Conservation (phyloP, 148 eudicot species). For the Pouteria glomerata region DNA sequence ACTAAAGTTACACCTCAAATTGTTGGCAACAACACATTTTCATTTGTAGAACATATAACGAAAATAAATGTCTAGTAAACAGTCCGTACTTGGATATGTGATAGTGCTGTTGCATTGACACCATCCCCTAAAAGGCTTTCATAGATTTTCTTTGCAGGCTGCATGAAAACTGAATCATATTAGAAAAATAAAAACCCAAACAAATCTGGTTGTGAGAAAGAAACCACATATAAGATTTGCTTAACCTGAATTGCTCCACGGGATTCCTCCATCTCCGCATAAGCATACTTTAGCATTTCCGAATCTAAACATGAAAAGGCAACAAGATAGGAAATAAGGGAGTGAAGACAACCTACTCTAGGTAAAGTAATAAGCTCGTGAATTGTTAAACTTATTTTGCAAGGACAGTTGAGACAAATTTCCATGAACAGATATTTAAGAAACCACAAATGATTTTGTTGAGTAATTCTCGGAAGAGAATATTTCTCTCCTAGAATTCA, state of each 20-base stretch:
- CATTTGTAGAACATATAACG: neutral
- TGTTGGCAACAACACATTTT: neutral
- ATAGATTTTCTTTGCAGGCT: conserved; percentile 88
- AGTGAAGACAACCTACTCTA: neutral
- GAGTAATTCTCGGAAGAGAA: too few relatives aligned
- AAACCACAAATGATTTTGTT: neutral
- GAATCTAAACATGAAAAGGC: conserved; percentile 45
- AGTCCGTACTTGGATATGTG: conserved; percentile 81
- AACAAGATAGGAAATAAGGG: conserved; percentile 2
- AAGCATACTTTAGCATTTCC: conserved; percentile 81
- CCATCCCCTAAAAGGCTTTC: conserved; percentile 82
- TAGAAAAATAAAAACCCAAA: conserved; percentile 3
- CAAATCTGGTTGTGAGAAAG: neutral
- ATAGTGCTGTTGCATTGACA: conserved; percentile 58
- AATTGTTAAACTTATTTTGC: neutral
- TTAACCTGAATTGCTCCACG: conserved; percentile 90
- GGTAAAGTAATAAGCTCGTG: neutral
- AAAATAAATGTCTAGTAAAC: neutral
- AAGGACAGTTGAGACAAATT: neutral
- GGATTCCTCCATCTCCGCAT: conserved; percentile 95
- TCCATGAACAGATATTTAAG: neutral
- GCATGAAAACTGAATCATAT: conserved; percentile 20
- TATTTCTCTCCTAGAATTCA: too few relatives aligned
- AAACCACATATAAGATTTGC: neutral
- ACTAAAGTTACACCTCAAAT: neutral